Percentiles rank a stretch among this genome's conserved stretches.
These are phyloP conservation scores for Bertia moriformis DNA, from an alignment of 2,329 filamentous ascomycete genomes.

Conservation along the genomic window DNA sequence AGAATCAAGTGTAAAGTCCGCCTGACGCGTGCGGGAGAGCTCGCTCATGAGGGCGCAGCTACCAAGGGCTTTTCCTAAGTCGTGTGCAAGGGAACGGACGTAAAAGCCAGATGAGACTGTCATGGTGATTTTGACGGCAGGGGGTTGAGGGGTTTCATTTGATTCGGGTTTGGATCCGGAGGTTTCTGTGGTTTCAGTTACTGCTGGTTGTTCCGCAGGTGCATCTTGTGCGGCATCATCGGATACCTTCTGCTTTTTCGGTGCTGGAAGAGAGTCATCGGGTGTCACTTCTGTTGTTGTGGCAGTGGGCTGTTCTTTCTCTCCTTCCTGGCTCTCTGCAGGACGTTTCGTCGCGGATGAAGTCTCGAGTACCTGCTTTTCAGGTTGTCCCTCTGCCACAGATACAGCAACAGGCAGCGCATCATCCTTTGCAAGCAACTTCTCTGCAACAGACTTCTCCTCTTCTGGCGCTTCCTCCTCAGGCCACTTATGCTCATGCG, in stretches of 20 bases:
- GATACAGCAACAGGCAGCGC: not conserved
- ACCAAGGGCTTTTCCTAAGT: constrained; percentile 44
- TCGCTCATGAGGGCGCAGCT: constrained; percentile 46
- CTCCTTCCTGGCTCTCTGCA: not conserved
- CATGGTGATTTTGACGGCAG: constrained; percentile 48
- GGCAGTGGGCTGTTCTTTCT: not conserved
- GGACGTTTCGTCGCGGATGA: not conserved
- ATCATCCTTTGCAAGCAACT: not conserved
- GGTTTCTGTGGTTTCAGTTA: not conserved
- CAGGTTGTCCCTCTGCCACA: not conserved
- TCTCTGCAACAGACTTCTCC: constrained; percentile 12
- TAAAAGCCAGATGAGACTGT: constrained; percentile 58
- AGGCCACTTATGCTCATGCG: constrained; percentile 32
- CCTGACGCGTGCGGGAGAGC: constrained; percentile 45
- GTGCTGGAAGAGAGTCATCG: not conserved
- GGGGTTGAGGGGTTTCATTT: constrained; percentile 12
- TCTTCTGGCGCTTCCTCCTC: constrained; percentile 33
- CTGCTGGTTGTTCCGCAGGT: not conserved
- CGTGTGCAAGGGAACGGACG: constrained; percentile 51
- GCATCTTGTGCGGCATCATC: not conserved
- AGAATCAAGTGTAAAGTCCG: constrained; percentile 35
- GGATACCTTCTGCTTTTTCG: constrained; percentile 1
- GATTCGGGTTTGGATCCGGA: not conserved
- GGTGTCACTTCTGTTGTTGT: not conserved
- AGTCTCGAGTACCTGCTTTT: not conserved